Percentiles rank a stretch among this genome's conserved stretches.
These are phyloP conservation scores for Raphanus hybrid DNA, from an alignment of 441 rosid genomes.

Conservation along the genomic window DNA sequence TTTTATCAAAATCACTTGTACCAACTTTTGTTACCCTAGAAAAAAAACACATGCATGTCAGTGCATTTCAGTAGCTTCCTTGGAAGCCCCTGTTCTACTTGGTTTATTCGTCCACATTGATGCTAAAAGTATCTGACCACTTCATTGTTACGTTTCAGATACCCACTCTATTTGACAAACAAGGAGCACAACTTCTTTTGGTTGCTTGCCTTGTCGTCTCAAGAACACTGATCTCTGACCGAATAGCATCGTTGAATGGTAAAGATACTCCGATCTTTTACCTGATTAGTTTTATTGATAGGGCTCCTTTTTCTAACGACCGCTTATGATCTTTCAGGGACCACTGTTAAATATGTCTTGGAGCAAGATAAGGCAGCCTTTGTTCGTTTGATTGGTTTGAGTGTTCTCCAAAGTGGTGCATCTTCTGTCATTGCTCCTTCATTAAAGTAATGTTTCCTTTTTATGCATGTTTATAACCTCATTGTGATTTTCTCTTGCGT, in stretches of 20 bases:
- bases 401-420: slow-evolving; percentile 96
- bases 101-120: not conserved
- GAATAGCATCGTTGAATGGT: slow-evolving; percentile 98
- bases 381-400: slow-evolving; percentile 80
- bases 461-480: slow-evolving; percentile 15
- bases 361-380: slow-evolving; percentile 95
- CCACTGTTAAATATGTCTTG: slow-evolving; percentile 94
- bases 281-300: slow-evolving; percentile 16
- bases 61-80: too few relatives aligned
- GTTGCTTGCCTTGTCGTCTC: slow-evolving; percentile 91
- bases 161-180: slow-evolving; percentile 88
- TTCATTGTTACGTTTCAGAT: slow-evolving; percentile 59
- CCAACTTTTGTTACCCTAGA: too few relatives aligned
- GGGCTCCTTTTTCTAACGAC: slow-evolving; percentile 2
- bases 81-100: too few relatives aligned
- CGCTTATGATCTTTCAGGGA: slow-evolving; percentile 60
- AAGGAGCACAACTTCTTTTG: slow-evolving; percentile 90
- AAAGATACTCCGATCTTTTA: slow-evolving; percentile 25
- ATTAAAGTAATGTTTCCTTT: slow-evolving; percentile 59
- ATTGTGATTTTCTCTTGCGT: not conserved
- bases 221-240: slow-evolving; percentile 94
- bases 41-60: too few relatives aligned
- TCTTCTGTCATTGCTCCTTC: slow-evolving; percentile 96
- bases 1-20: too few relatives aligned
- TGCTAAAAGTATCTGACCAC: slow-evolving; percentile 13